phyloP scores from a whole-genome alignment of 2,329 filamentous ascomycete species.

The Zymoseptoria passerinii region DNA sequence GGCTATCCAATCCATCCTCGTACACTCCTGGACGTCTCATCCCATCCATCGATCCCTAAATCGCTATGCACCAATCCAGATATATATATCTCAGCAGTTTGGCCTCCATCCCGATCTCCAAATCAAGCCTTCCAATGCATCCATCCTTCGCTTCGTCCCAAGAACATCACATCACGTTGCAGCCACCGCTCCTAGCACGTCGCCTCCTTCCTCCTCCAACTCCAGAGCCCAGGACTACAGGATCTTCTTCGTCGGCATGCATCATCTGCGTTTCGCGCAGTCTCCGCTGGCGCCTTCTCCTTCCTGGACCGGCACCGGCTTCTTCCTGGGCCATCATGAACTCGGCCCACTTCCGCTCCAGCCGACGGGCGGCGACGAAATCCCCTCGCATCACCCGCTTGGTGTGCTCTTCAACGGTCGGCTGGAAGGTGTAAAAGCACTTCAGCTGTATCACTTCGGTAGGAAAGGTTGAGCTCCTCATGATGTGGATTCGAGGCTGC shows the following conservation, averaged over 20 bases:
- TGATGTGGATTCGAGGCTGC: slow-evolving; percentile 22
- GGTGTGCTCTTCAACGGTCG: slow-evolving; percentile 87
- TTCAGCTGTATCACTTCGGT: slow-evolving; percentile 77
- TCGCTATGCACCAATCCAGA: neutral
- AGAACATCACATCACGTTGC: slow-evolving; percentile 36
- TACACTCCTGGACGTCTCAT: neutral
- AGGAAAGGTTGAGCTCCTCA: slow-evolving; percentile 49
- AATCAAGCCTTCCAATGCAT: neutral
- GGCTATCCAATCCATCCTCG: neutral
- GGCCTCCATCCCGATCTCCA: neutral
- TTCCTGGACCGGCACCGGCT: slow-evolving; percentile 60
- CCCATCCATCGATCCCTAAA: neutral
- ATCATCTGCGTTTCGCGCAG: slow-evolving; percentile 73
- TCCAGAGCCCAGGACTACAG: slow-evolving; percentile 15
- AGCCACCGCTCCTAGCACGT: slow-evolving; percentile 42
- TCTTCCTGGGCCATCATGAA: slow-evolving; percentile 92
- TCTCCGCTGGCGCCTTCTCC: slow-evolving; percentile 62
- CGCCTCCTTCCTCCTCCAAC: slow-evolving; percentile 37
- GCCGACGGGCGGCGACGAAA: slow-evolving; percentile 60
- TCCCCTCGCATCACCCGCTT: slow-evolving; percentile 76
- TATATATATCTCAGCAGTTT: neutral
- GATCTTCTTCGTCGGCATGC: slow-evolving; percentile 73
- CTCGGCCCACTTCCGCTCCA: slow-evolving; percentile 86
- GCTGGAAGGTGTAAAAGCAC: slow-evolving; percentile 92
- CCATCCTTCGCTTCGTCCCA: neutral